Evolutionary conservation across 1,284 basidiomycete species (phyloP), one percentile per base, ranked within the genome.

Genomic region (Papiliotrema flavescens): DNA sequence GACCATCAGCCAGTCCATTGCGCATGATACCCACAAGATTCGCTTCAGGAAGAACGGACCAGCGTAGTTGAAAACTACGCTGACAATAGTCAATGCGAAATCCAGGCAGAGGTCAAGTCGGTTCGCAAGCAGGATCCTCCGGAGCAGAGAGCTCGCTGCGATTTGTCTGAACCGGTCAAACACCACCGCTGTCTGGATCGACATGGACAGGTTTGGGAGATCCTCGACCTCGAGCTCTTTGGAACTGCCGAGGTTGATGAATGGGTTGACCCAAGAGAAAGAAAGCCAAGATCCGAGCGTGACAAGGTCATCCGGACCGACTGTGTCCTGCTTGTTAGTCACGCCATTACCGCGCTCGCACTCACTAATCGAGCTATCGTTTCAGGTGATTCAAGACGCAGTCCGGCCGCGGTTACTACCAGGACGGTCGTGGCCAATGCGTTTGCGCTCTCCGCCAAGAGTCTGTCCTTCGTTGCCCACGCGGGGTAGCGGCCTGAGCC

Each of bases 281-380:
- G 82, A 84, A 49, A 83, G 79, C 86, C 89, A 90, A n/a, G 83
- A 79, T 82, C 84, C 87, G 15, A 91, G 76, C n/a, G 80, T 84
- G 41, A 84, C 85, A 53, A 80, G 78, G 67, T 91, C 89, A 71
- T 92, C 89, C 37, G 63, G 55, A 2, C 63, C 52, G n/a, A 62
- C 45, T 34, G 26, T 23, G 24, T 65, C 54, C 64, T 67, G 35
- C 36, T 7, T 19, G 20, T 50, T 19, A 53, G 51, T 11, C 5
- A 19, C 3, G 36, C n/a, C 19, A 4, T n/a, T 5, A 49, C 19
- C 22, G 8, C 11, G 22, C 34, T 3, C 28, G 19, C 45, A 59
- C 67, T 58, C 47, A 69, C 69, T 47, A 73, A 53, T 28, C 60
- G 51, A 0, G 64, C 62, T 5, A 74, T 60, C 6, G 64, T 60